Conservation (phyloP, 495 filamentous ascomycete species). For the Tuber indicum region DNA sequence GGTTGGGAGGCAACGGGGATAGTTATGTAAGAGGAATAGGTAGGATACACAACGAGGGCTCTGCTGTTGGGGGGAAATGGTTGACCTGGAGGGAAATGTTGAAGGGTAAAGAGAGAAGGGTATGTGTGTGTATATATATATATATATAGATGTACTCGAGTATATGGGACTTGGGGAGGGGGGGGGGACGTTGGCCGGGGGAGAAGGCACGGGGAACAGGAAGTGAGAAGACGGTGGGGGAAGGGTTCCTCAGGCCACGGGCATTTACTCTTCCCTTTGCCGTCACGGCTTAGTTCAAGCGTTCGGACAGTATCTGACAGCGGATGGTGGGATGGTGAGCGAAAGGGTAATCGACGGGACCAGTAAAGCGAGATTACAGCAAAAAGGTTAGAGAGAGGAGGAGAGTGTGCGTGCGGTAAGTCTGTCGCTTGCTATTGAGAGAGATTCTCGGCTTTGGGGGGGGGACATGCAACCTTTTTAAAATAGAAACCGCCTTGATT, state of each 20-base stretch:
- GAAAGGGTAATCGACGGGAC: not conserved
- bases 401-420: not conserved
- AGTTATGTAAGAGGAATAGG: conserved; percentile 3
- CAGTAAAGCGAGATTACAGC: conserved; percentile 4
- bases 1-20: not conserved
- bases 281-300: not conserved
- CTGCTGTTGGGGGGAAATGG: not conserved
- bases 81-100: not conserved
- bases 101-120: not conserved
- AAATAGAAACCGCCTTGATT: conserved; percentile 32
- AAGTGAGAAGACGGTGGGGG: not conserved
- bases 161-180: not conserved
- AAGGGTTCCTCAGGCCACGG: not conserved
- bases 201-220: not conserved
- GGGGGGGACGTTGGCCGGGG: not conserved
- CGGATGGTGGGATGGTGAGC: not conserved
- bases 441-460: conserved; percentile 2
- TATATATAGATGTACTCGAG: not conserved
- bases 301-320: conserved; percentile 4
- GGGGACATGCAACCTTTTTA: conserved; percentile 40
- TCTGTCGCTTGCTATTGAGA: conserved; percentile 4
- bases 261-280: not conserved
- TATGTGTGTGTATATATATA: not conserved
- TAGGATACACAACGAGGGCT: not conserved
- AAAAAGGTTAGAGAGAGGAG: not conserved